phyloP scores from a whole-genome alignment of 2,329 filamentous ascomycete species.

The Ustulina deusta region DNA sequence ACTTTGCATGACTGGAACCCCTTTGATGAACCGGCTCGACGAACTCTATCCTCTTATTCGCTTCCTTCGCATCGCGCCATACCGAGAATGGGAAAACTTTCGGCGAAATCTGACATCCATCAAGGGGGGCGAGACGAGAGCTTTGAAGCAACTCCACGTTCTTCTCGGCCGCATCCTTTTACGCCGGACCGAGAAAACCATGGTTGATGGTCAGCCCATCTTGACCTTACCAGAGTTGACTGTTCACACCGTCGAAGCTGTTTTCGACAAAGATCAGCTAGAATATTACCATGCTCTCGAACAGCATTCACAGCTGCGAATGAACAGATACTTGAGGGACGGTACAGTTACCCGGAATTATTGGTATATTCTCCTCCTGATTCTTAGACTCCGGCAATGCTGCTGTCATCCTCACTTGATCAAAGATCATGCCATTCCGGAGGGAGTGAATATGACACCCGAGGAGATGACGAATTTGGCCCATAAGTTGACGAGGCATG shows the following conservation, averaged over 20 bases:
- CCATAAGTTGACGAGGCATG: conserved; percentile 31
- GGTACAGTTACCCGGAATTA: conserved; percentile 74
- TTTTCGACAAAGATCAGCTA: conserved; percentile 75
- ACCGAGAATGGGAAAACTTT: conserved; percentile 74
- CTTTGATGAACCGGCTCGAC: conserved; percentile 87
- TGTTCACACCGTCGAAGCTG: conserved; percentile 69
- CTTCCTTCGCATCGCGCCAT: conserved; percentile 83
- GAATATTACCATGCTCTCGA: conserved; percentile 72
- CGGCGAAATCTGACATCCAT: conserved; percentile 60
- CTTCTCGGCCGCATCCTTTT: conserved; percentile 85
- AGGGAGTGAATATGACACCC: conserved; percentile 43
- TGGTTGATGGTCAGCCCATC: conserved; percentile 84
- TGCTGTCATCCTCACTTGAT: conserved; percentile 84
- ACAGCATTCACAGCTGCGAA: conserved; percentile 40
- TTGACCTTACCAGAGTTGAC: conserved; percentile 75
- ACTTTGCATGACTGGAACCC: conserved; percentile 84
- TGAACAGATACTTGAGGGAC: conserved; percentile 47
- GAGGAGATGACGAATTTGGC: conserved; percentile 49
- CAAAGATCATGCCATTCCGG: conserved; percentile 54
- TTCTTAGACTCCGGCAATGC: conserved; percentile 83
- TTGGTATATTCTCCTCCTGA: conserved; percentile 81
- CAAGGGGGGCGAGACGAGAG: conserved; percentile 60
- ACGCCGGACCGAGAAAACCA: conserved; percentile 83
- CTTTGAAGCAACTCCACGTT: conserved; percentile 79
- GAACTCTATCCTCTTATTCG: conserved; percentile 84